Evolutionary conservation across 495 filamentous ascomycete species (phyloP), one percentile per base, ranked within the genome.

Genomic region (Darksidea phi): DNA sequence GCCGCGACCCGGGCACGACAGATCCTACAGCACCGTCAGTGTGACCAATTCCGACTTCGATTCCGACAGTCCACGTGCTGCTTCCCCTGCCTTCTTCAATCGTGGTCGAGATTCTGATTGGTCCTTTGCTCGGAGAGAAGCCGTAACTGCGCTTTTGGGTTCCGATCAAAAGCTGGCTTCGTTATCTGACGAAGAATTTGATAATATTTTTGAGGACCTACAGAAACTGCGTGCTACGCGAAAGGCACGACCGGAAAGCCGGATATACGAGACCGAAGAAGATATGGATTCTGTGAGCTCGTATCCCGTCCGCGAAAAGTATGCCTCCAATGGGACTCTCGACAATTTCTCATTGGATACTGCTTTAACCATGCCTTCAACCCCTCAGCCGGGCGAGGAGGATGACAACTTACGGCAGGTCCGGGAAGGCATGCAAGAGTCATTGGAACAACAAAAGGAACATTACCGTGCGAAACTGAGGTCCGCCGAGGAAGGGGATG

Each of bases 301-400:
- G 8, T 95, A 91, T 72, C 88, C 89, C 1, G 79, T 92, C 26
- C 81, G 94, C 45, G 94, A 99, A 60, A 99, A 99, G 69, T 97
- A 97, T 73, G 86, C 95, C 79, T 96, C 91, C 3, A 94, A 88
- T 70, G 91, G 91, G 13, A 99, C 95, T 2, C 80, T 96, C 38
- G 94, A 99, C 71, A 96, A 96, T 72, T 94, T 97, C 69, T 97
- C 95, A 13, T 79, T 97, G 21, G 94, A 99, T 67, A 99, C 95
- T 3, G 86, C 86, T 1, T 80, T 97, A 41, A 99, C 94, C 1
- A 88, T 96, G 79, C 94, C 95, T 6, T 92, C 90, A 1, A 97
- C 92, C 1, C 93, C 94, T 36, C 89, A 85, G 50, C 85, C 84
- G 43, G 84, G 83, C 24, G 92, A 93, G 48, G 78, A 79, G 5